phyloP scores from a whole-genome alignment of 371 early-diverging fungal species.

The Caulochytrium protostelioides region DNA sequence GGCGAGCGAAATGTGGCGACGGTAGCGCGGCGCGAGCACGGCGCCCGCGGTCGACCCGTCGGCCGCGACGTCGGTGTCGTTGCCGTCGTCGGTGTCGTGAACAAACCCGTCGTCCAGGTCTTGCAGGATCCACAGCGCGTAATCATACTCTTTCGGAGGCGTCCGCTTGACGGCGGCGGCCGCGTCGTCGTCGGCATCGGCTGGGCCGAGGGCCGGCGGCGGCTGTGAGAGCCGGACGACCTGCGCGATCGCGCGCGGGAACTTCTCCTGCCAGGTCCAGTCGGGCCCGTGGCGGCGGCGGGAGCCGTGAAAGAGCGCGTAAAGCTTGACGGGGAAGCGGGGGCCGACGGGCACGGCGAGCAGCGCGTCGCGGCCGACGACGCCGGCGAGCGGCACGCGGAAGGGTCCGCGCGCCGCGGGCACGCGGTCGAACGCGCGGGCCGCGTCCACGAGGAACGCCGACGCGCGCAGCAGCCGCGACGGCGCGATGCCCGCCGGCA shows the following conservation, averaged over 20 bases:
- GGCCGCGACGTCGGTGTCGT: slow-evolving; percentile 1
- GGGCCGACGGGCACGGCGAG: neutral
- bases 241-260: slow-evolving; percentile 20
- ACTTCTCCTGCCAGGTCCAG: slow-evolving; percentile 61
- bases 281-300: slow-evolving; percentile 24
- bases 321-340: slow-evolving; percentile 25
- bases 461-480: slow-evolving; percentile 33
- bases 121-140: slow-evolving; percentile 29
- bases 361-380: neutral
- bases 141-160: slow-evolving; percentile 4
- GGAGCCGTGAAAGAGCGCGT: slow-evolving; percentile 40
- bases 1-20: slow-evolving; percentile 9
- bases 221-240: too few relatives aligned
- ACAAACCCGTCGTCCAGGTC: slow-evolving; percentile 49
- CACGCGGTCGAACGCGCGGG: neutral
- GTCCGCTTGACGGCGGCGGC: slow-evolving; percentile 1
- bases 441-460: slow-evolving; percentile 3
- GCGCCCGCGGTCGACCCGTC: neutral
- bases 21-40: slow-evolving; percentile 6
- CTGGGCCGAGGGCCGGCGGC: too few relatives aligned
- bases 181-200: slow-evolving; percentile 5
- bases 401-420: too few relatives aligned
- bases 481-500: slow-evolving; percentile 18
- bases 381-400: too few relatives aligned
- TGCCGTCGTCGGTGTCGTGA: slow-evolving; percentile 29